phyloP scores from a whole-genome alignment of 2,329 filamentous ascomycete genomes.

The Apiospora sp. region DNA sequence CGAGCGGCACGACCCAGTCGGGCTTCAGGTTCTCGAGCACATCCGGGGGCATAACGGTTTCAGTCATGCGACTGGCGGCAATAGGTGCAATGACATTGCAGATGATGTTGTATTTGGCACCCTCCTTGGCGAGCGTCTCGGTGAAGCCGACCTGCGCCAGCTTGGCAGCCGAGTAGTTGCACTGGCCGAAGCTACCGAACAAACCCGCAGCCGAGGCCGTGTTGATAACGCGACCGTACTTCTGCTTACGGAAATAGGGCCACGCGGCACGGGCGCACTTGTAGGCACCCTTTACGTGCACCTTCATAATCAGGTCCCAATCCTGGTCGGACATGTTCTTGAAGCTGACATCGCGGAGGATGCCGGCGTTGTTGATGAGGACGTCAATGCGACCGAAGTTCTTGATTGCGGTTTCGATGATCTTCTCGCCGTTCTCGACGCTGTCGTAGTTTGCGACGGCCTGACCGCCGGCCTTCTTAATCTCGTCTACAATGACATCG shows the following conservation, averaged over 20 bases:
- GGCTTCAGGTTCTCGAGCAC: constrained; percentile 85
- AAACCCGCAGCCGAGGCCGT: constrained; percentile 95
- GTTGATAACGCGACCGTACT: constrained; percentile 96
- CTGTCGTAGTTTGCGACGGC: constrained; percentile 97
- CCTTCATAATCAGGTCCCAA: constrained; percentile 94
- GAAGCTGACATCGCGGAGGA: constrained; percentile 93
- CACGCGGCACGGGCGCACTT: constrained; percentile 95
- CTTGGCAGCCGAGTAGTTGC: constrained; percentile 98
- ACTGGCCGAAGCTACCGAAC: constrained; percentile 94
- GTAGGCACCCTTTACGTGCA: constrained; percentile 93
- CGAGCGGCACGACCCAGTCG: constrained; percentile 93
- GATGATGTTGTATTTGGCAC: constrained; percentile 96
- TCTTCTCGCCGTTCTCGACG: constrained; percentile 91
- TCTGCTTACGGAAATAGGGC: constrained; percentile 98
- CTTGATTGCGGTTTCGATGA: constrained; percentile 88
- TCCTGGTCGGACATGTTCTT: constrained; percentile 98
- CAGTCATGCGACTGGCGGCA: constrained; percentile 93
- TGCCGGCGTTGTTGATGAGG: constrained; percentile 97
- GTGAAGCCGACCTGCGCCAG: constrained; percentile 95
- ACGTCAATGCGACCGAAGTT: constrained; percentile 88
- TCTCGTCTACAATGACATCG: constrained; percentile 83
- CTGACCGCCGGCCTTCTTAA: constrained; percentile 88
- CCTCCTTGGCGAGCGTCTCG: constrained; percentile 97
- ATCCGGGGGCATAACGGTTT: constrained; percentile 95
- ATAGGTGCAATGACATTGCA: constrained; percentile 95